Base-by-base conservation (phyloP, 2,329 filamentous ascomycete species). In the Alternaria viburni region DNA sequence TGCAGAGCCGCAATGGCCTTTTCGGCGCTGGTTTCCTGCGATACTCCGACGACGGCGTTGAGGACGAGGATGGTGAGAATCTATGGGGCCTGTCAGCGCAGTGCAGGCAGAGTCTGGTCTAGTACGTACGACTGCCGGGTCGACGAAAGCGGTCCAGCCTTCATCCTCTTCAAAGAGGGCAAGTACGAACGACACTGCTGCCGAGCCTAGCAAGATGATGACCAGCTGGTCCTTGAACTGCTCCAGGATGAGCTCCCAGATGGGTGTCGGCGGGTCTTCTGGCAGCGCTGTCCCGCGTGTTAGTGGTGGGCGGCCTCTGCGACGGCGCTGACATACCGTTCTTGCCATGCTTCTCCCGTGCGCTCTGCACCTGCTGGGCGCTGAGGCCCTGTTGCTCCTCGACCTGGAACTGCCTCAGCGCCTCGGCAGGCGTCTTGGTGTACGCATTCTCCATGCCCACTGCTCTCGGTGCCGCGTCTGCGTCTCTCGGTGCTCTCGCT, bases 151-250 rank as follows among this genome's bases (percentile, higher is more conserved):
- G 68, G 93, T 94, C 93, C 93, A 97, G 74, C 93, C 96, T 74
- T 94, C 93, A 65, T 92, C 92, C 47, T 96, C 91, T 79, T 99
- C 96, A 72, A 99, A 93, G 12, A 99, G 86, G 25, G 96, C 96
- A 66, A 99, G 86, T 25, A 94, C 89, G 78, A 99, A 98, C 3
- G 96, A 98, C 36, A 99, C 90, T 19, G 91, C 93, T 11, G 96
- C 96, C 41, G 95, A 98, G 58, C 89, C 96, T 54, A 99, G 88
- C 21, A 99, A 86, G 73, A 99, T 99, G 57, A 99, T 88, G 71
- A 99, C 96, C 51, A 99, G 89, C 82, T 99, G 96, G 79, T 99
- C 96, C 83, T 99, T 97, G 87, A 99, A 99, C 81, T 99, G 96
- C 83, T 99, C 96, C 62, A 99, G 87, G 59, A 99, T 93, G 67